Evolutionary conservation across 139 green algal genomes (phyloP).

Genomic region (Chlorella sp.): DNA sequence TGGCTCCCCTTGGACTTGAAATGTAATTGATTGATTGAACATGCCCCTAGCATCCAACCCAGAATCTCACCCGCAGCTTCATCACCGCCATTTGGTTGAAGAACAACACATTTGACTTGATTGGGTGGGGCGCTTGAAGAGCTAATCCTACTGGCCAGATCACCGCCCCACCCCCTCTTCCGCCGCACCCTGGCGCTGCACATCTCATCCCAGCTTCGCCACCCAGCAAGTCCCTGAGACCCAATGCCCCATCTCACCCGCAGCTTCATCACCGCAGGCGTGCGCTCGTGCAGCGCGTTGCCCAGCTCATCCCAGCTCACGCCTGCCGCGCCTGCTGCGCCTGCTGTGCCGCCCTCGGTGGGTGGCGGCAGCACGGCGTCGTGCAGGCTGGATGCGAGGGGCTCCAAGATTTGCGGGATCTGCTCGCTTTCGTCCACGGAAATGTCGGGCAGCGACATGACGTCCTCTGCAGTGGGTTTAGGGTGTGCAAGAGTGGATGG

Average conservation of each 20-base stretch:
- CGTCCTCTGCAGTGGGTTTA: conserved; percentile 25
- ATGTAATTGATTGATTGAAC: too few relatives aligned
- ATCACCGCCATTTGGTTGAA: too few relatives aligned
- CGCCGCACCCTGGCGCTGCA: too few relatives aligned
- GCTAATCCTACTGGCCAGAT: too few relatives aligned
- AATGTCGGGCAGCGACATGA: conserved; percentile 59
- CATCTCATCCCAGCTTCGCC: too few relatives aligned
- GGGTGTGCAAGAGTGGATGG: neutral
- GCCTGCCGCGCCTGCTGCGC: neutral
- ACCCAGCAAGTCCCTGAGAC: too few relatives aligned
- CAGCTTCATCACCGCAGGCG: conserved; percentile 35
- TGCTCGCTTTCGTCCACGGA: conserved; percentile 59
- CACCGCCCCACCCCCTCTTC: too few relatives aligned
- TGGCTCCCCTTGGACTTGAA: too few relatives aligned
- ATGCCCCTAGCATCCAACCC: too few relatives aligned
- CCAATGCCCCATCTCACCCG: neutral
- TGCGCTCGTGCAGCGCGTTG: conserved; percentile 21
- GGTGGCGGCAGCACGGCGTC: conserved; percentile 22
- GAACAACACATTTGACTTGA: too few relatives aligned
- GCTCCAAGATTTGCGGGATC: conserved; percentile 56
- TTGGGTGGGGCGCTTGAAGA: too few relatives aligned
- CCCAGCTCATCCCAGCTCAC: neutral
- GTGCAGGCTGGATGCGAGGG: conserved; percentile 5
- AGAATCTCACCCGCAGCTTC: conserved; percentile 21
- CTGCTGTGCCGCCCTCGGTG: neutral